Percentiles rank a stretch among this genome's conserved stretches.
phyloP scores from a whole-genome alignment of 225 moss, liverwort and hornwort species.

The Antitrichia curtipendula region DNA sequence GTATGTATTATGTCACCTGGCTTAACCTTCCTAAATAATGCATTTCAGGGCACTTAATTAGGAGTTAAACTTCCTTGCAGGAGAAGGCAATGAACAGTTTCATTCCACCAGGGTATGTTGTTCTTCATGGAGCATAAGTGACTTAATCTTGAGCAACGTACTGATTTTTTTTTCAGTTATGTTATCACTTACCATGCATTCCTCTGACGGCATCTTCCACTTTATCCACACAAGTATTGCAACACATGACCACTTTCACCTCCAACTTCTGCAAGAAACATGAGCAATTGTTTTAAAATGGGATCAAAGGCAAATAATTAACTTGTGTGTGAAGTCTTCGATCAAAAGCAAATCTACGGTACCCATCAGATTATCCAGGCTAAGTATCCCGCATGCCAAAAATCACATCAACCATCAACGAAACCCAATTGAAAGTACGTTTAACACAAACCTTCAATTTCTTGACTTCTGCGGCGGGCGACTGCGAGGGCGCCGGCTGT shows the following conservation, averaged over 20 bases:
- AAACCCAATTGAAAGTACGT: not conserved
- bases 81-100: not conserved
- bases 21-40: not conserved
- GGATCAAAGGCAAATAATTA: not conserved
- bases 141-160: not conserved
- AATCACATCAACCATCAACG: not conserved
- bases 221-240: not conserved
- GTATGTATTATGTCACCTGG: not conserved
- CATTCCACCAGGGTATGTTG: too few relatives aligned
- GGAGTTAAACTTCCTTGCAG: not conserved
- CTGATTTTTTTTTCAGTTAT: too few relatives aligned
- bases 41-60: not conserved
- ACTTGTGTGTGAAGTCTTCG: not conserved
- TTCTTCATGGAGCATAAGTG: too few relatives aligned
- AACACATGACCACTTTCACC: conserved; percentile 12
- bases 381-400: not conserved
- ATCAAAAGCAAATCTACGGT: not conserved
- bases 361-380: not conserved
- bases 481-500: too few relatives aligned
- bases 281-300: not conserved
- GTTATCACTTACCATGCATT: not conserved
- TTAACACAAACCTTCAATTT: not conserved
- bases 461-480: not conserved
- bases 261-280: not conserved
- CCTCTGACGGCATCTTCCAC: not conserved